A percentile compares a stretch with the other conserved stretches of the same genome.
phyloP scores from a whole-genome alignment of 2,329 filamentous ascomycete genomes.

The Huntiella bhutanensis region DNA sequence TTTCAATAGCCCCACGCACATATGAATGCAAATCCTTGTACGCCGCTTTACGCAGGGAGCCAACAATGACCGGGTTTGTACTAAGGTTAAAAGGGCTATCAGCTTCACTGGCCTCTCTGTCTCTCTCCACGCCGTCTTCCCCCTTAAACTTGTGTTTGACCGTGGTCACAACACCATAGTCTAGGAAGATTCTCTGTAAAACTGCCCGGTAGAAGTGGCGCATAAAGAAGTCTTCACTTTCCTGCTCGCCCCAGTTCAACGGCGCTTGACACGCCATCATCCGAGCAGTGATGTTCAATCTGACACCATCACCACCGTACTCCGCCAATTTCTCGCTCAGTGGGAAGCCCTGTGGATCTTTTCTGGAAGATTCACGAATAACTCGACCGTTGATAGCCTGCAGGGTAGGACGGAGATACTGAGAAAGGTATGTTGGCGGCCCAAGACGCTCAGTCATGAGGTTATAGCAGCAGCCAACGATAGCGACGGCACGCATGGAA shows the following conservation, averaged over 20 bases:
- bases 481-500: slow-evolving; percentile 71
- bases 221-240: slow-evolving; percentile 77
- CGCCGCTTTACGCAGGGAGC: slow-evolving; percentile 60
- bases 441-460: slow-evolving; percentile 78
- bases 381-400: slow-evolving; percentile 51
- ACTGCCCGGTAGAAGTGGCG: slow-evolving; percentile 85
- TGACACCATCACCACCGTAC: slow-evolving; percentile 44
- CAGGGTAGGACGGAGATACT: slow-evolving; percentile 51
- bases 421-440: slow-evolving; percentile 70
- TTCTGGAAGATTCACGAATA: slow-evolving; percentile 46
- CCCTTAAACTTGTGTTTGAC: slow-evolving; percentile 22
- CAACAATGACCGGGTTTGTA: slow-evolving; percentile 70
- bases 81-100: slow-evolving; percentile 32
- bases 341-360: slow-evolving; percentile 81
- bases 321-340: slow-evolving; percentile 57
- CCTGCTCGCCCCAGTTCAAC: slow-evolving; percentile 66
- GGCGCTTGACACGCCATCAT: slow-evolving; percentile 98
- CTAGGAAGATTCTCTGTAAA: slow-evolving; percentile 80
- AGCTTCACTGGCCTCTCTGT: slow-evolving; percentile 15
- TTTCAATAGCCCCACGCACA: slow-evolving; percentile 60
- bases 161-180: slow-evolving; percentile 55
- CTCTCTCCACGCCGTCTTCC: slow-evolving; percentile 12
- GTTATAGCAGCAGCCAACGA: slow-evolving; percentile 98
- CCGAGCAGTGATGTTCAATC: slow-evolving; percentile 84
- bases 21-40: slow-evolving; percentile 62